Conservation (phyloP, 495 filamentous ascomycete genomes). For the Wilcoxina mikolae region DNA sequence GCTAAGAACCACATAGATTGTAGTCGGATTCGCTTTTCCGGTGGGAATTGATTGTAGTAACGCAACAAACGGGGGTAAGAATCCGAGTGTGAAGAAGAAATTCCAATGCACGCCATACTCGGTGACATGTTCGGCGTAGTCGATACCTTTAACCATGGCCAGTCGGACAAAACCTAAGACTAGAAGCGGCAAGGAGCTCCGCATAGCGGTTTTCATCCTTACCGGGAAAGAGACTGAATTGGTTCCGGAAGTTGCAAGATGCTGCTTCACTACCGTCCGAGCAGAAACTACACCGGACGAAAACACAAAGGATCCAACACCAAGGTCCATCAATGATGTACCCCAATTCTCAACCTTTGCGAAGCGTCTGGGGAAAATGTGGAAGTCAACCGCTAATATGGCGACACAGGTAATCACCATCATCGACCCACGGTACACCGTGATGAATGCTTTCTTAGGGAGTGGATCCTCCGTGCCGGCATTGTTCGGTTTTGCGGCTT, state of each 20-base stretch:
- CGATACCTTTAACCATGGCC: conserved; percentile 79
- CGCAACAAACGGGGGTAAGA: conserved; percentile 83
- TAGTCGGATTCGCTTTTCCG: conserved; percentile 21
- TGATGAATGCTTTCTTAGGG: conserved; percentile 79
- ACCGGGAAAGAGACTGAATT: conserved; percentile 31
- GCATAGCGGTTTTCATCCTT: conserved; percentile 47
- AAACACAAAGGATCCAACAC: conserved; percentile 95
- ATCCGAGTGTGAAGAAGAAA: conserved; percentile 93
- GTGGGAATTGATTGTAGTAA: conserved; percentile 57
- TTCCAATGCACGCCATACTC: conserved; percentile 99
- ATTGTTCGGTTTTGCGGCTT: conserved; percentile 14
- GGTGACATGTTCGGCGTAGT: conserved; percentile 93
- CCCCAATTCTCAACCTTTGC: conserved; percentile 98
- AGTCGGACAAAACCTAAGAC: conserved; percentile 67
- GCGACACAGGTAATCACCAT: conserved; percentile 82
- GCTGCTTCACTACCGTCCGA: conserved; percentile 63
- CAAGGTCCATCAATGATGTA: conserved; percentile 94
- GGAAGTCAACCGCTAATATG: conserved; percentile 96
- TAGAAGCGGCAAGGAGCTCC: conserved; percentile 71
- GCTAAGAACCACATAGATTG: conserved; percentile 58
- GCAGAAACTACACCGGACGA: conserved; percentile 86
- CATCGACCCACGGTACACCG: conserved; percentile 79
- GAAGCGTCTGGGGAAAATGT: conserved; percentile 79
- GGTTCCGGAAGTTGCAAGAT: conserved; percentile 29
- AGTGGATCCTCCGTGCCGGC: conserved; percentile 29